A percentile compares a stretch with the other conserved stretches of the same genome.
phyloP scores from a whole-genome alignment of 2,329 filamentous ascomycete species.

The Colletotrichum cordylinicola region DNA sequence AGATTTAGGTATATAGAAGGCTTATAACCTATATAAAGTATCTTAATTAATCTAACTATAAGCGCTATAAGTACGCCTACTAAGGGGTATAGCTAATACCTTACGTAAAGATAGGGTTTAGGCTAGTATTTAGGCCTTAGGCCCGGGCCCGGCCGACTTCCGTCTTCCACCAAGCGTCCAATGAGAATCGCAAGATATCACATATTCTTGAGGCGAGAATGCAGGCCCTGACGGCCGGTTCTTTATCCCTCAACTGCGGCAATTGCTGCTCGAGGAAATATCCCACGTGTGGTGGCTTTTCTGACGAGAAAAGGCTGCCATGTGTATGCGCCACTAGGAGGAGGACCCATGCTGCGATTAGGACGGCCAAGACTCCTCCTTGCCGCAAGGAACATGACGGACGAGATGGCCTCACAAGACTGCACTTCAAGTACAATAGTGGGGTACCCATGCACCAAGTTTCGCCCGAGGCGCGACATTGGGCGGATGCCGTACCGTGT shows the following conservation, averaged over 20 bases:
- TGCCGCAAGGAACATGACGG: not conserved
- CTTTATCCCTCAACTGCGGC: not conserved
- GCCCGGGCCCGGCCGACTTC: too few species aligned
- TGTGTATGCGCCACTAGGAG: not conserved
- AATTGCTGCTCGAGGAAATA: not conserved
- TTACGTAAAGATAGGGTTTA: too few species aligned
- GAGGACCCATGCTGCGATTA: not conserved
- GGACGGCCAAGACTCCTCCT: not conserved
- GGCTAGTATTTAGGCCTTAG: too few species aligned
- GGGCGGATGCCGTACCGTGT: not conserved
- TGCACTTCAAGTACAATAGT: not conserved
- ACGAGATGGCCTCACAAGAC: not conserved
- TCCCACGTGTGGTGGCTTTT: not conserved
- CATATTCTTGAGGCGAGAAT: not conserved
- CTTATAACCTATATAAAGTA: too few species aligned
- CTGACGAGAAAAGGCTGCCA: not conserved
- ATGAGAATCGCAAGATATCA: not conserved
- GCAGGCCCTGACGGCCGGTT: not conserved
- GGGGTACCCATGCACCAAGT: not conserved
- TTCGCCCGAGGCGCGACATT: not conserved
- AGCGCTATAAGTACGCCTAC: too few species aligned
- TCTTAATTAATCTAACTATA: too few species aligned
- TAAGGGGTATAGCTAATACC: too few species aligned
- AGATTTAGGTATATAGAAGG: too few species aligned
- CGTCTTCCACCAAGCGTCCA: not conserved